A percentile compares a stretch with the other conserved stretches of the same genome.
phyloP scores from a whole-genome alignment of 2,329 filamentous ascomycete genomes.

The Neonectria magnoliae region DNA sequence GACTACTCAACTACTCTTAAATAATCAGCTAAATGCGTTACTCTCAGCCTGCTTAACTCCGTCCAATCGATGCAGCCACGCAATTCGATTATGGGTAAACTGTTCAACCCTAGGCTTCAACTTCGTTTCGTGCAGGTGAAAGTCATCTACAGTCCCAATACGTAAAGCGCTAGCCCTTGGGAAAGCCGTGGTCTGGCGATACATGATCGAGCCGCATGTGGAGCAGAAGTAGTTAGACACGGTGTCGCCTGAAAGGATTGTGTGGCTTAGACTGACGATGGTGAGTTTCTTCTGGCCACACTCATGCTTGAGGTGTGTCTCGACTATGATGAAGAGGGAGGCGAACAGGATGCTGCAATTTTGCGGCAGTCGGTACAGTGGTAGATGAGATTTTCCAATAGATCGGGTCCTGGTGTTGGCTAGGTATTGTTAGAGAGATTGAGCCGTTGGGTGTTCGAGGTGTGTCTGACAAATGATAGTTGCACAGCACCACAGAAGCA shows the following conservation, averaged over 20 bases:
- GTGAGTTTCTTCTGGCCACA: background rate
- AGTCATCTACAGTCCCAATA: background rate
- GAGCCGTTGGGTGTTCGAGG: no score
- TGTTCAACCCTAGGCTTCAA: background rate
- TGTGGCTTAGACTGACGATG: background rate
- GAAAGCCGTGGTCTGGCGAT: background rate
- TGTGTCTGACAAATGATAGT: conserved; percentile 57
- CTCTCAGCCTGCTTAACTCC: background rate
- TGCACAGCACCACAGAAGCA: conserved; percentile 69
- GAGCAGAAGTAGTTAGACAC: background rate
- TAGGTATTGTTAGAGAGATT: no score
- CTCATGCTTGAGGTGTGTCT: background rate
- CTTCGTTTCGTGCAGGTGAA: background rate
- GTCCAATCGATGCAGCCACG: background rate
- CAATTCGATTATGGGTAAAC: background rate
- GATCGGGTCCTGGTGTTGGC: background rate
- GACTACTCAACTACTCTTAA: no score
- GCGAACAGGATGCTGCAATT: background rate
- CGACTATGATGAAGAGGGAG: background rate
- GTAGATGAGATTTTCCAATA: background rate
- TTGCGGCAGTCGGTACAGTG: background rate
- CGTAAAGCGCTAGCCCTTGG: background rate
- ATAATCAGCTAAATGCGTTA: background rate
- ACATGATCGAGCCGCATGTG: background rate
- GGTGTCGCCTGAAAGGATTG: background rate